Conservation (phyloP, 169 alveolate genomes). For the Plasmodium gonderi region DNA sequence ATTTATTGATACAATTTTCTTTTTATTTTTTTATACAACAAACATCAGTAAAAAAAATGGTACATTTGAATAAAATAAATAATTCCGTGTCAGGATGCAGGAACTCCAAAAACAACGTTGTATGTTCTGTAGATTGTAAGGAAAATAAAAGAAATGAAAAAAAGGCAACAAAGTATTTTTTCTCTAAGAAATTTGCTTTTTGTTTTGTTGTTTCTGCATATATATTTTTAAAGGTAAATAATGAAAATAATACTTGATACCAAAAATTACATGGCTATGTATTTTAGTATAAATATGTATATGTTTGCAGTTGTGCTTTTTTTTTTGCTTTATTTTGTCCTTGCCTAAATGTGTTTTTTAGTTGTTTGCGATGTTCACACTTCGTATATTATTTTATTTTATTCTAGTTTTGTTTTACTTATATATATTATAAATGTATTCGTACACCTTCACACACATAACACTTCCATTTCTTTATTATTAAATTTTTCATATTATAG, state of each 20-base stretch:
- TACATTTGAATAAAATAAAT: too few relatives aligned
- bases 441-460: not conserved
- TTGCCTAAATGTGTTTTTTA: not conserved
- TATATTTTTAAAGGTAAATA: conserved; percentile 6
- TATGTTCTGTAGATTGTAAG: not conserved
- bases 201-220: not conserved
- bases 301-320: not conserved
- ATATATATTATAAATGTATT: not conserved
- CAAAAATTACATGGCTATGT: too few relatives aligned
- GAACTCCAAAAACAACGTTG: too few relatives aligned
- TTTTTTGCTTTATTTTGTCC: not conserved
- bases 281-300: too few relatives aligned
- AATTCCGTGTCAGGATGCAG: too few relatives aligned
- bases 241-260: not conserved
- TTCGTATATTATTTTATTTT: not conserved
- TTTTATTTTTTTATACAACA: not conserved
- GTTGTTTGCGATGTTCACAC: not conserved
- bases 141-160: not conserved
- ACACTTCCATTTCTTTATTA: not conserved
- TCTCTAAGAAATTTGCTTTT: not conserved
- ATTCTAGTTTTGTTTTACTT: not conserved
- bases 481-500: not conserved
- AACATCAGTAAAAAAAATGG: not conserved
- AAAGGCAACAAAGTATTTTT: not conserved
- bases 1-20: too few relatives aligned